phyloP scores from a whole-genome alignment of 208 protist species.

The Leishmania major region DNA sequence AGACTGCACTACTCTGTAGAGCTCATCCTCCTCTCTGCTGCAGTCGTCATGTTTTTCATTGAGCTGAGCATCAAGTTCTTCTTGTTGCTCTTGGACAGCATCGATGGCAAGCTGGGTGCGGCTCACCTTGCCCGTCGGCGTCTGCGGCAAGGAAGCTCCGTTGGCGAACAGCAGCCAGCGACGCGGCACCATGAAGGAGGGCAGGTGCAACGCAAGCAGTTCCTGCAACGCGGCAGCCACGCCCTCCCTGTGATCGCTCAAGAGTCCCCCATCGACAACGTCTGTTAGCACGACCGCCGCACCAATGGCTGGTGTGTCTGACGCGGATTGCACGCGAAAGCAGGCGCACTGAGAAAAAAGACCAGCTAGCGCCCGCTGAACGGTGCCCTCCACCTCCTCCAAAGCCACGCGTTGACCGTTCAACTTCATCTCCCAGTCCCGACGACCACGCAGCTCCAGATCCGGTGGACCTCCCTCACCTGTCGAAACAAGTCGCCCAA shows the following conservation, averaged over 20 bases:
- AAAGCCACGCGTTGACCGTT: constrained; percentile 60
- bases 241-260: constrained; percentile 6
- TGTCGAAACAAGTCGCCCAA: constrained; percentile 14
- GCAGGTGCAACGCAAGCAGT: constrained; percentile 36
- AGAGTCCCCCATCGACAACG: background rate
- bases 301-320: constrained; percentile 16
- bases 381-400: constrained; percentile 56
- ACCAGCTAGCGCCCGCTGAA: constrained; percentile 22
- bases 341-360: constrained; percentile 26
- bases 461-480: background rate
- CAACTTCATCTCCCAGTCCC: constrained; percentile 60
- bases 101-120: constrained; percentile 20
- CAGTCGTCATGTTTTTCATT: background rate
- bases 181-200: constrained; percentile 42
- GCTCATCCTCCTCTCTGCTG: constrained; percentile 1
- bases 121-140: constrained; percentile 49
- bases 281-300: constrained; percentile 26
- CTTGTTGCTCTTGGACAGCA: background rate
- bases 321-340: constrained; percentile 27
- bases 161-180: constrained; percentile 31
- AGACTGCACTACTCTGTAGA: constrained; percentile 18
- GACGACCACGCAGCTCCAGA: constrained; percentile 40
- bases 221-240: constrained; percentile 30
- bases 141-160: constrained; percentile 34
- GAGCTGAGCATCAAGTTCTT: background rate